These are phyloP conservation scores for Xylariomycetidae sp. DNA, from an alignment of 2,329 filamentous ascomycete genomes.

Conservation along the genomic window DNA sequence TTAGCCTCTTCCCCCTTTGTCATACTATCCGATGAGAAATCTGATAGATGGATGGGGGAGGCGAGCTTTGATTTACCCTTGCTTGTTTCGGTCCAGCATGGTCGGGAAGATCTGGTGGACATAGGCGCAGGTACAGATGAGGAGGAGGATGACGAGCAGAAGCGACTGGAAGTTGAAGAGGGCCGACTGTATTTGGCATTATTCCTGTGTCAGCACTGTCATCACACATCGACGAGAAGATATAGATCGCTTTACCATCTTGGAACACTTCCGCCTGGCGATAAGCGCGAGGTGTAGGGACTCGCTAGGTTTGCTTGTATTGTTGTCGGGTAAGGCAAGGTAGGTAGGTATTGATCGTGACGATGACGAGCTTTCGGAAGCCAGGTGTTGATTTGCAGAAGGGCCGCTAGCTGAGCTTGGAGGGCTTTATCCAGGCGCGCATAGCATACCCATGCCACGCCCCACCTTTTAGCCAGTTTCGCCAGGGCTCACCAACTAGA, in stretches of 20 bases:
- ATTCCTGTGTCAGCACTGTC: constrained; percentile 3
- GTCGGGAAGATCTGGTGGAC: constrained; percentile 84
- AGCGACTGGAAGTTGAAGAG: constrained; percentile 99
- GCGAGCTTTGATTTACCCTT: constrained; percentile 58
- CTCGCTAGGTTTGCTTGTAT: too few relatives aligned
- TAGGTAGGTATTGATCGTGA: too few relatives aligned
- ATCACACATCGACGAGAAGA: constrained; percentile 2
- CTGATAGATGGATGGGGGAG: not conserved
- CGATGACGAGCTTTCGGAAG: not conserved
- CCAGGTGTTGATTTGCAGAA: constrained; percentile 9
- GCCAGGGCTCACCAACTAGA: too few relatives aligned
- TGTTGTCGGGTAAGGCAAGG: too few relatives aligned
- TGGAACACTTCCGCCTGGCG: constrained; percentile 10
- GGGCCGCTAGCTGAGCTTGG: too few relatives aligned
- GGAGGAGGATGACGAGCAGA: constrained; percentile 85
- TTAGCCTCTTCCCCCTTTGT: too few relatives aligned
- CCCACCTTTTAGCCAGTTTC: too few relatives aligned
- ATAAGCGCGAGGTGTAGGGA: not conserved
- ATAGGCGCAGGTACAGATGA: constrained; percentile 95
- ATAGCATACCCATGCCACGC: too few relatives aligned
- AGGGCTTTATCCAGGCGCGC: too few relatives aligned
- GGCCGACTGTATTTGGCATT: constrained; percentile 61
- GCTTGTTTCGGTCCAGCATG: constrained; percentile 89
- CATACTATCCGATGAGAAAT: too few relatives aligned
- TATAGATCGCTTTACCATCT: constrained; percentile 11